These are phyloP conservation scores for Candida piceae DNA, from an alignment of 805 yeast species.

Conservation along the genomic window DNA sequence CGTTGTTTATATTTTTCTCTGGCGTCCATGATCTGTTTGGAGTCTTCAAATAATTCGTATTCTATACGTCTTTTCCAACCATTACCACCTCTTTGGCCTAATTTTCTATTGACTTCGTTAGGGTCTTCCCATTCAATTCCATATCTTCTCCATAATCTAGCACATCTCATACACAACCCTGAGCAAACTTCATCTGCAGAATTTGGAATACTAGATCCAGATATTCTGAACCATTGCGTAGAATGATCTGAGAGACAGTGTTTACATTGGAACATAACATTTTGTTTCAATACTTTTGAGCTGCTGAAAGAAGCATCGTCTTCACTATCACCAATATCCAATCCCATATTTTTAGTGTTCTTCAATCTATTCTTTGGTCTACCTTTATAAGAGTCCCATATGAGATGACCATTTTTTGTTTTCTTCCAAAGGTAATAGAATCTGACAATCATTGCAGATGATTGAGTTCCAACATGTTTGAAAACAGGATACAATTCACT, in stretches of 20 bases:
- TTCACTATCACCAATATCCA: constrained; percentile 40
- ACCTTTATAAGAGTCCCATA: constrained; percentile 82
- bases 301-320: constrained; percentile 72
- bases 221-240: constrained; percentile 62
- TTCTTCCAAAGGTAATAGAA: constrained; percentile 92
- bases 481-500: constrained; percentile 73
- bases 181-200: constrained; percentile 32
- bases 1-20: constrained; percentile 32
- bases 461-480: constrained; percentile 67
- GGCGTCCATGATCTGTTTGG: constrained; percentile 47
- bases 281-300: constrained; percentile 38
- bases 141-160: constrained; percentile 85
- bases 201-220: constrained; percentile 48
- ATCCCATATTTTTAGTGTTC: constrained; percentile 38
- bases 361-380: constrained; percentile 56
- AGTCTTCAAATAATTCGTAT: constrained; percentile 59
- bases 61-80: constrained; percentile 63
- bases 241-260: constrained; percentile 60
- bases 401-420: constrained; percentile 62
- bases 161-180: constrained; percentile 83
- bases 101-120: constrained; percentile 50
- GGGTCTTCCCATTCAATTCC: constrained; percentile 87
- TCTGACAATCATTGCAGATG: constrained; percentile 75
- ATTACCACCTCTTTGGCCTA: constrained; percentile 37
- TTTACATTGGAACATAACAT: constrained; percentile 54